Evolutionary conservation across 2,329 filamentous ascomycete species (phyloP).

Genomic region (Trichoderma breve): DNA sequence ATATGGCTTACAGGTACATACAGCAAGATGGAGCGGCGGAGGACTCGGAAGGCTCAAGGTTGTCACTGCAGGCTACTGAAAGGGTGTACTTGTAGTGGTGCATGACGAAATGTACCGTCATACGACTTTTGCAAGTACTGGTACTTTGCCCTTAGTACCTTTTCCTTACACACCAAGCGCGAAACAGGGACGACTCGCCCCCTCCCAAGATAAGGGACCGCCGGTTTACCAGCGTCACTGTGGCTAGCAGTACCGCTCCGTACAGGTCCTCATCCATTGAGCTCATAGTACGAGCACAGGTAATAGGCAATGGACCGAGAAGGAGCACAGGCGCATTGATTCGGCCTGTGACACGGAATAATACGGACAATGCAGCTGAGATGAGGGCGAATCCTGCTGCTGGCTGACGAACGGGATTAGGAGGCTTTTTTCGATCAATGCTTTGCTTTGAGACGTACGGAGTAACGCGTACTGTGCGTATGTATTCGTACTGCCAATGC

Average conservation of each 20-base stretch:
- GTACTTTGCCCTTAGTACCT: conserved; percentile 33
- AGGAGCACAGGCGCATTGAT: neutral
- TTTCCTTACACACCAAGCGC: neutral
- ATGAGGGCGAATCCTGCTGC: neutral
- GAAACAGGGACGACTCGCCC: neutral
- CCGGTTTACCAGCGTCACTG: neutral
- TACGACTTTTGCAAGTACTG: conserved; percentile 34
- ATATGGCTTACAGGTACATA: neutral
- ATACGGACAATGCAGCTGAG: neutral
- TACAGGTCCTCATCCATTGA: neutral
- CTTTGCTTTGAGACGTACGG: neutral
- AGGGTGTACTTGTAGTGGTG: conserved; percentile 35
- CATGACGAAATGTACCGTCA: conserved; percentile 39
- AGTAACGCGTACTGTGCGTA: neutral
- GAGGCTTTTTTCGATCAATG: neutral
- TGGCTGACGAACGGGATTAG: neutral
- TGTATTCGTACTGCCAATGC: neutral
- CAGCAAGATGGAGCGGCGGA: conserved; percentile 14
- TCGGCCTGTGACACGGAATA: neutral
- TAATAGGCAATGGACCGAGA: neutral
- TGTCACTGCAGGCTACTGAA: conserved; percentile 11
- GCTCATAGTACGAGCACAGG: neutral
- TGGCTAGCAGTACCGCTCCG: neutral
- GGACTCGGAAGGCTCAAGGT: conserved; percentile 1
- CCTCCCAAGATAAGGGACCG: neutral